Percentiles rank a stretch among this genome's conserved stretches.
Conservation (phyloP, 2,329 filamentous ascomycete species). For the Nigrospora oryzae region DNA sequence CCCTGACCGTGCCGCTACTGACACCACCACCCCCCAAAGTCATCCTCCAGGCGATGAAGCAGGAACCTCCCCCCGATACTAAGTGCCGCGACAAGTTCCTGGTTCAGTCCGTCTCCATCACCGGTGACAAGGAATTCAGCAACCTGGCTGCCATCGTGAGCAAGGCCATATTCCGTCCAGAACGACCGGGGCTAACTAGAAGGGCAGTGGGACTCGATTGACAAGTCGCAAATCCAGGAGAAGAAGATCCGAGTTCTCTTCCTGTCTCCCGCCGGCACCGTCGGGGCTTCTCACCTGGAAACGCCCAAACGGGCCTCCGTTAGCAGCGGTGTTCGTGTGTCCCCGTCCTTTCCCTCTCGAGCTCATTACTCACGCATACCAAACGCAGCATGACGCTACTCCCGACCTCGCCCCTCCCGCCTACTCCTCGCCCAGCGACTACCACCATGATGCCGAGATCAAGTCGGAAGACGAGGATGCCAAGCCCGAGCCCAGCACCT, state of each 20-base stretch:
- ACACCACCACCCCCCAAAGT: conserved; percentile 41
- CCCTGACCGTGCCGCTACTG: conserved; percentile 10
- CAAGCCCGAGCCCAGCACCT: conserved; percentile 16
- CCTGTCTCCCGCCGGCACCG: conserved; percentile 52
- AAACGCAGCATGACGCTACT: conserved; percentile 26
- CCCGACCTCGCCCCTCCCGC: conserved; percentile 35
- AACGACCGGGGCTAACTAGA: conserved; percentile 13
- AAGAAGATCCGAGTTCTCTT: conserved; percentile 93
- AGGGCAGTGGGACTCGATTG: conserved; percentile 65
- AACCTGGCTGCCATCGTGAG: conserved; percentile 76
- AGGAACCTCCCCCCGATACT: conserved; percentile 75
- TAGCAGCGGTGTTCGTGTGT: conserved; percentile 30
- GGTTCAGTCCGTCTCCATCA: conserved; percentile 83
- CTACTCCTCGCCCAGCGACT: conserved; percentile 33
- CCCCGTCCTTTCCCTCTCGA: conserved; percentile 2
- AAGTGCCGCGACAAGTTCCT: conserved; percentile 98
- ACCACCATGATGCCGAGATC: conserved; percentile 22
- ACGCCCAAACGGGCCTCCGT: conserved; percentile 33
- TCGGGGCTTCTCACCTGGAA: conserved; percentile 11
- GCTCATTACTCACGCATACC: conserved; percentile 1
- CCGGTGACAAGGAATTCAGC: conserved; percentile 72
- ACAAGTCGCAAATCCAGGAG: conserved; percentile 76
- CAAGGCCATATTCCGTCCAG: conserved; percentile 8
- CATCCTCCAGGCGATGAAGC: conserved; percentile 95
- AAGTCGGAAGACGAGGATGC: conserved; percentile 20